Evolutionary conservation across 2,329 filamentous ascomycete species (phyloP), one percentile per base, ranked within the genome.

Genomic region (Hypoxylon sp.): DNA sequence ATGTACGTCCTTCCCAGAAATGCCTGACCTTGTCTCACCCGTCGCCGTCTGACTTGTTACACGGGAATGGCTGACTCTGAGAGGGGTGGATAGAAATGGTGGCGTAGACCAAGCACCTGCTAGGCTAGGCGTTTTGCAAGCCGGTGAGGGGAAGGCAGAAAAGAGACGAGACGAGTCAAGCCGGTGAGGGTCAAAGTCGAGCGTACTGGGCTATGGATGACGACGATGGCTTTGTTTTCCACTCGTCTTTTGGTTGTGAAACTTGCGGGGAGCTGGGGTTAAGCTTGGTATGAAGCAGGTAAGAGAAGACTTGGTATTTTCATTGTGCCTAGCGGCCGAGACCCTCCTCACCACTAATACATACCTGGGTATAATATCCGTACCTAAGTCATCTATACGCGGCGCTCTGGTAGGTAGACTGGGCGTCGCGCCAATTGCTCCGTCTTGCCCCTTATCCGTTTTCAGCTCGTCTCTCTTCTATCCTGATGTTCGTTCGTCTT

Each of bases 321-420:
- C 35, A 55, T 62, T 31, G 47, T 55, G 27, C 55, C 48, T 58
- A 62, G 55, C 50, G 24, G 38, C 37, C 27, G 40, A 55, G 38
- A 41, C 45, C 35, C 35, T 47, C 41, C 17, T 26, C 3, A n/a
- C 24, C n/a, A n/a, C n/a, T n/a, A n/a, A n/a, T n/a, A n/a, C n/a
- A n/a, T n/a, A n/a, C n/a, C n/a, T n/a, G n/a, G n/a, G n/a, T n/a
- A n/a, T n/a, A n/a, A n/a, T n/a, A n/a, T n/a, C n/a, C n/a, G n/a
- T n/a, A n/a, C n/a, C n/a, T n/a, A n/a, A n/a, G n/a, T n/a, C n/a
- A n/a, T n/a, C n/a, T n/a, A n/a, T n/a, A n/a, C n/a, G n/a, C n/a
- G n/a, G n/a, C n/a, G n/a, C n/a, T n/a, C n/a, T n/a, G n/a, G n/a
- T n/a, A n/a, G n/a, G n/a, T 55, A 51, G 46, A 21, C 46, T 35